Percentiles rank a stretch among this genome's conserved stretches.
Conservation (phyloP, 805 yeast genomes). For the Candida arabinofermentans region DNA sequence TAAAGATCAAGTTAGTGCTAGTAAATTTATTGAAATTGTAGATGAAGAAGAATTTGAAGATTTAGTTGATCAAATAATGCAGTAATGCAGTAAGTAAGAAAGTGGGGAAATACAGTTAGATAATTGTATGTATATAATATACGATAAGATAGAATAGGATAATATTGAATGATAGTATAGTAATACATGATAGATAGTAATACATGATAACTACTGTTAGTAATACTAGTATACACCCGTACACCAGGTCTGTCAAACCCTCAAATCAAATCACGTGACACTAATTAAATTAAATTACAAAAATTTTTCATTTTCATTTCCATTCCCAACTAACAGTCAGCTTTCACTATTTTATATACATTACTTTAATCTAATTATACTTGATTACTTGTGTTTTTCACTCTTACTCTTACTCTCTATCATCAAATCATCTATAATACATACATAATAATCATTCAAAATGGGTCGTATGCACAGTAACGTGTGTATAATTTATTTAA, state of each 20-base stretch:
- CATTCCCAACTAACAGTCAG: neutral
- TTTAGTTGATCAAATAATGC: conserved; percentile 36
- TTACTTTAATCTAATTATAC: too few relatives aligned
- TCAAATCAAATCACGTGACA: too few relatives aligned
- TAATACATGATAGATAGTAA: too few relatives aligned
- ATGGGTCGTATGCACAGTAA: conserved; percentile 99
- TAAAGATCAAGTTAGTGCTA: conserved; percentile 75
- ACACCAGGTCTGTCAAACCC: too few relatives aligned
- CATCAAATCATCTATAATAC: conserved; percentile 2
- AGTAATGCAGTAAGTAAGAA: conserved; percentile 4
- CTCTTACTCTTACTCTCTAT: neutral
- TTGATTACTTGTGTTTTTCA: neutral
- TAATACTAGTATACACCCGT: too few relatives aligned
- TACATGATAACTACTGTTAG: too few relatives aligned
- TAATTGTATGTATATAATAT: neutral
- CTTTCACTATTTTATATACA: too few relatives aligned
- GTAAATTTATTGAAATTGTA: conserved; percentile 52
- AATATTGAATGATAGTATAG: too few relatives aligned
- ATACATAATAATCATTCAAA: conserved; percentile 43
- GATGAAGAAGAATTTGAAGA: conserved; percentile 72
- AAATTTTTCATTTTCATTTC: too few relatives aligned
- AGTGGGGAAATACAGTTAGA: neutral
- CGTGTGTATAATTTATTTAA: conserved; percentile 55
- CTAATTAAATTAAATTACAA: too few relatives aligned
- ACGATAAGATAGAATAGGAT: too few relatives aligned